Base-by-base conservation (phyloP, 805 yeast species). In the Pichia nakasei region DNA sequence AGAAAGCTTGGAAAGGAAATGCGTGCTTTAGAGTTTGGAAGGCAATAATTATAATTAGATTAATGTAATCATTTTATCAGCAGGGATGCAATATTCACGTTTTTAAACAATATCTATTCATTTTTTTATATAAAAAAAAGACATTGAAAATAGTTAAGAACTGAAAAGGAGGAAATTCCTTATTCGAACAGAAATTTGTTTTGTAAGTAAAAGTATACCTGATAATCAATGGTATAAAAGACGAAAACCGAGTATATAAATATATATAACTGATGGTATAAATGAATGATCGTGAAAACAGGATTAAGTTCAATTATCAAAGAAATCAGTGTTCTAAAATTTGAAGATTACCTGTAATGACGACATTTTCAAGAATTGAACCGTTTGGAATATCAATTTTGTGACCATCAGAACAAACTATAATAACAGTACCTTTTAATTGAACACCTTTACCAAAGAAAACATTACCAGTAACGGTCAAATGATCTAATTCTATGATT, bases 331-430 rank as follows among this genome's bases (percentile, higher is more conserved):
- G 97, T 69, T 89, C 97, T 59, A 89, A 75, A 57, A 93, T 89
- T 58, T 94, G 87, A 67, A 91, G 76, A 69, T 86, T 88, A 65
- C 98, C 98, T 42, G 98, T 91, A 57, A 91, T 86, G 50, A 91
- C 98, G 41, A 91, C 97, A 61, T 93, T 93, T 66, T 93, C 98
- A 58, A 93, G 75, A 43, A 89, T 74, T 13, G 95, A 78, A 35
- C 98, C 98, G 60, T 93, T 89, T 56, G 98, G 98, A 72, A 93
- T 87, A 62, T 93, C 97, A 58, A 93, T 93, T 70, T 79, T 85
- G 63, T 88, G 93, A 49, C 97, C 97, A 60, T 93, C 97, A 47
- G 89, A 88, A 67, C 97, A 91, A 43, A 93, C 97, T 55, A 93
- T 86, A 60, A 93, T 93, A 49, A 93, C 98, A 11, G 97, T 93